Evolutionary conservation across 306 rosid species (phyloP), one percentile per base, ranked within the genome.

Genomic region (Malus fusca): DNA sequence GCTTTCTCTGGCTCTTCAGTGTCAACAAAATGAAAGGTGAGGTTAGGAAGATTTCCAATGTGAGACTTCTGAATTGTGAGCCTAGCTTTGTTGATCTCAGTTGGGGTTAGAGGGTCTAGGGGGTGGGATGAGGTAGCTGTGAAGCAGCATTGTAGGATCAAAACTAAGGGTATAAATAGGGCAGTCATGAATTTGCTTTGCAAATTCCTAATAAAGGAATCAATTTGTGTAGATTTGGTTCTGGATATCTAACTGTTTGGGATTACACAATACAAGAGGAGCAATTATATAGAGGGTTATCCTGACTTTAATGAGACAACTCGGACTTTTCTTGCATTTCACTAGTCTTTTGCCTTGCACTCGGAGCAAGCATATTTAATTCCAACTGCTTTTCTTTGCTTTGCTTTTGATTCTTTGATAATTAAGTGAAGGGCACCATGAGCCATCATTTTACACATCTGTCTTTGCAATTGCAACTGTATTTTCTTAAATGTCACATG

Each of bases 1-100:
- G 33, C 69, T 85, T 93, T 93, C 69, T 91, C 85, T 52, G 97
- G 97, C 78, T 91, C 97, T 66, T 93, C 91, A 5, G 87, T 77
- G 61, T 93, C 97, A 11, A 91, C 82, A 58, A 84, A 89, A 65
- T 91, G 97, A 72, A 81, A 93, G 79, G 97, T 82, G 8, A 93
- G 77, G 56, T 93, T 91, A n/a, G 90, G 88, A 79, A 87, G 85
- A 61, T 82, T 71, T 75, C 88, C 93, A 43, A 91, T 87, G 78
- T 77, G 83, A 42, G 92, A 93, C 40, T 71, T 82, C 43, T 87
- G 87, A 58, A 93, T 64, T 31, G 84, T 74, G 66, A 75, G 75
- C 73, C 92, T 84, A 67, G 87, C 79, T 77, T 75, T 75, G 84
- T 89, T 85, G 37, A 89, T 85, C 81, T 93, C 98, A 12, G 65